Conservation (phyloP, 441 rosid genomes). For the Sinapis alba region DNA sequence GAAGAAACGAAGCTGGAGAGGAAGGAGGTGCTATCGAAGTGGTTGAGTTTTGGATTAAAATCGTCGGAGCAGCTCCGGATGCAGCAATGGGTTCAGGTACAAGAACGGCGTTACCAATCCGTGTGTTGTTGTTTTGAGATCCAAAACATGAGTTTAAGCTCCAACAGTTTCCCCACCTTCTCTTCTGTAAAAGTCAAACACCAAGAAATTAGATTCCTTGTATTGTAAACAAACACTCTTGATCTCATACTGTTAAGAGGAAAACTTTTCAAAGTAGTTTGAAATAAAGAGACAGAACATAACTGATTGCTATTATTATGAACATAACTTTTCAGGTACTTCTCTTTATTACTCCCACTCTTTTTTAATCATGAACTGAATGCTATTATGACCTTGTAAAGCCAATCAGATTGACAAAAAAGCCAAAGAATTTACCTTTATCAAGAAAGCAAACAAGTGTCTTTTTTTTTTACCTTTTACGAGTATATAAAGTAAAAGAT, state of each 20-base stretch:
- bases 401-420: constrained; percentile 17
- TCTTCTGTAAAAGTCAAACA: constrained; percentile 54
- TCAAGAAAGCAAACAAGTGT: not conserved
- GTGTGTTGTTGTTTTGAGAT: constrained; percentile 68
- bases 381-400: constrained; percentile 33
- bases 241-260: not conserved
- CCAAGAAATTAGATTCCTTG: constrained; percentile 11
- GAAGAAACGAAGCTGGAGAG: constrained; percentile 92
- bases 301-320: not conserved
- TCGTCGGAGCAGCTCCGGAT: constrained; percentile 47
- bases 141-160: constrained; percentile 82
- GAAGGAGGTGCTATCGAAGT: constrained; percentile 92
- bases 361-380: constrained; percentile 35
- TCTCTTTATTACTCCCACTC: not conserved
- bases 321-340: not conserved
- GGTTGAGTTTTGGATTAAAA: constrained; percentile 49
- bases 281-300: not conserved
- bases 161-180: constrained; percentile 91
- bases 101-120: constrained; percentile 85
- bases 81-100: constrained; percentile 64
- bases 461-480: constrained; percentile 21
- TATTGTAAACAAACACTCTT: not conserved
- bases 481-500: not conserved
- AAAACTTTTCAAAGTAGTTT: not conserved
- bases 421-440: not conserved